A percentile compares a stretch with the other conserved stretches of the same genome.
phyloP scores from a whole-genome alignment of 345 rosid genomes.

The Leavenworthia alabamica region DNA sequence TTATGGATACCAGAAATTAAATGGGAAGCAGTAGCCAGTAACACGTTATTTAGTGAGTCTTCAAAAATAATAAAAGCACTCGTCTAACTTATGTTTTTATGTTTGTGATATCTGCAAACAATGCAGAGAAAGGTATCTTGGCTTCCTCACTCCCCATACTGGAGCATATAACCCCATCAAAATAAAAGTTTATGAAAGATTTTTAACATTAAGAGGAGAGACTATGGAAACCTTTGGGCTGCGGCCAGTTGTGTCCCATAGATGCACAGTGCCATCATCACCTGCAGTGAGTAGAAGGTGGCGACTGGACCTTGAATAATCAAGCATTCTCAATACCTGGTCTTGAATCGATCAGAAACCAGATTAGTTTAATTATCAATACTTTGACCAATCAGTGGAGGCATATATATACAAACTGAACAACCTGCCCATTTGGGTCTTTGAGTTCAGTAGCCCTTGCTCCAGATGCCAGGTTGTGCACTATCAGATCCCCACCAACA shows the following conservation, averaged over 20 bases:
- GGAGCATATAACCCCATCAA: neutral
- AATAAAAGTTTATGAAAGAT: neutral
- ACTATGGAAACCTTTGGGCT: slow-evolving; percentile 62
- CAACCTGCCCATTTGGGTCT: slow-evolving; percentile 93
- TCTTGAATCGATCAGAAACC: slow-evolving; percentile 54
- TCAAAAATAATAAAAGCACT: neutral
- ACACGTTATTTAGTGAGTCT: neutral
- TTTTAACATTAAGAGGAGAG: neutral
- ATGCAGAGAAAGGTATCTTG: neutral
- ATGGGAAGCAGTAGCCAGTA: slow-evolving; percentile 14
- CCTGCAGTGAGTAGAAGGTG: slow-evolving; percentile 96
- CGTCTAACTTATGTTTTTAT: neutral
- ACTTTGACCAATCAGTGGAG: slow-evolving; percentile 2
- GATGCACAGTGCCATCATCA: slow-evolving; percentile 92
- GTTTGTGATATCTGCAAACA: neutral
- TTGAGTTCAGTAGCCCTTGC: slow-evolving; percentile 83
- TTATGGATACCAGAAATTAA: slow-evolving; percentile 3
- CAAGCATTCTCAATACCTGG: slow-evolving; percentile 97
- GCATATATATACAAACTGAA: slow-evolving; percentile 34
- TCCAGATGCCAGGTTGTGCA: slow-evolving; percentile 94
- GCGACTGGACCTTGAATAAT: slow-evolving; percentile 82
- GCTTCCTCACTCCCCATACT: neutral
- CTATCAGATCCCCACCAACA: slow-evolving; percentile 76
- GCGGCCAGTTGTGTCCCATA: slow-evolving; percentile 96
- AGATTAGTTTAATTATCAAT: slow-evolving; percentile 19